Conservation (phyloP, 306 rosid species). For the Cicer cuneatum region DNA sequence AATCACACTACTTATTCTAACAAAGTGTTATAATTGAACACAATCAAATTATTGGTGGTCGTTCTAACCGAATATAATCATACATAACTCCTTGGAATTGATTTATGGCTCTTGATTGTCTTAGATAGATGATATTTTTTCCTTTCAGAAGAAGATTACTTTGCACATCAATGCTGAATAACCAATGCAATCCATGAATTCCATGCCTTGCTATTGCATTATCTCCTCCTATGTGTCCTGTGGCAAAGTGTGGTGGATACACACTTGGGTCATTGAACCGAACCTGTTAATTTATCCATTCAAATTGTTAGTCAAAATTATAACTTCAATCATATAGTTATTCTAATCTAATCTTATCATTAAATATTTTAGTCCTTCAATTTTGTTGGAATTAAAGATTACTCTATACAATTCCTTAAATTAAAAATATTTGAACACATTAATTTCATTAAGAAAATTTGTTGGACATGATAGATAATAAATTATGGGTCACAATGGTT, state of each 20-base stretch:
- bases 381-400: background rate
- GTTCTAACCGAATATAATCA: constrained; percentile 86
- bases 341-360: background rate
- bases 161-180: constrained; percentile 55
- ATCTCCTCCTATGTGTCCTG: constrained; percentile 71
- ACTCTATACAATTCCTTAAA: background rate
- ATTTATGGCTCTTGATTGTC: constrained; percentile 50
- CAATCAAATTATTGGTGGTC: constrained; percentile 51
- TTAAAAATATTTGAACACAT: too few relatives aligned
- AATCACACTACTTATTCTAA: constrained; percentile 21
- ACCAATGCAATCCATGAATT: constrained; percentile 81
- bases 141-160: constrained; percentile 51
- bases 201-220: constrained; percentile 94
- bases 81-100: constrained; percentile 80
- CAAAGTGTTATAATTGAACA: background rate
- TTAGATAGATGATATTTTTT: constrained; percentile 63
- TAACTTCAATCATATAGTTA: background rate
- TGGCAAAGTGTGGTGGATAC: constrained; percentile 45
- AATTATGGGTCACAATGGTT: too few relatives aligned
- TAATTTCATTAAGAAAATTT: too few relatives aligned
- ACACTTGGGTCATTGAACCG: constrained; percentile 52
- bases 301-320: background rate
- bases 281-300: constrained; percentile 51
- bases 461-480: too few relatives aligned
- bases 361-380: background rate